phyloP scores from a whole-genome alignment of 306 rosid genomes.

The Begonia masoniana region DNA sequence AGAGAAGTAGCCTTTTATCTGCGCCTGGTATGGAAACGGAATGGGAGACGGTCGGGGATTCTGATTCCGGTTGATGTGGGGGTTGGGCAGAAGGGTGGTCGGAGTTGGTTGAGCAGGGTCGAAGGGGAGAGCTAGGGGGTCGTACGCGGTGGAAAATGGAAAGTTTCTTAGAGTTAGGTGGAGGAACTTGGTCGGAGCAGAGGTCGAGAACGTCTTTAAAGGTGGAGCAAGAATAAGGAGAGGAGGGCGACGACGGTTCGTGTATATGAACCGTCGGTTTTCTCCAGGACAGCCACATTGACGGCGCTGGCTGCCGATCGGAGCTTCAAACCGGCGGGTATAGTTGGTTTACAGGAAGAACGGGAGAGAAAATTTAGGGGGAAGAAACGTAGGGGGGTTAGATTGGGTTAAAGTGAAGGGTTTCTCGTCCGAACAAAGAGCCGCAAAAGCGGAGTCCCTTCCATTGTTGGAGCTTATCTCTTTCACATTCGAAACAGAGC shows the following conservation, averaged over 20 bases:
- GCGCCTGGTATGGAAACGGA: constrained; percentile 25
- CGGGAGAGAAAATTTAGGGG: background rate
- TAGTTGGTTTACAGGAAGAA: background rate
- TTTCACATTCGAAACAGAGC: too few relatives aligned
- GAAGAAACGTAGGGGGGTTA: background rate
- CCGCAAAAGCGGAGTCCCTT: background rate
- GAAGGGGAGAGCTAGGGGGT: background rate
- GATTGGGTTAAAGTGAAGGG: background rate
- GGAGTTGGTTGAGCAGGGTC: background rate
- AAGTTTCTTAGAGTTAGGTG: background rate
- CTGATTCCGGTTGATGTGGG: background rate
- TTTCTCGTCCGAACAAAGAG: background rate
- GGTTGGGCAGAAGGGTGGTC: background rate
- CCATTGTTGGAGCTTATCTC: background rate
- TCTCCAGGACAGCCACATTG: background rate
- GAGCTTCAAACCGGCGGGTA: background rate
- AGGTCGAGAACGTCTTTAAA: background rate
- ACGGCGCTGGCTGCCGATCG: background rate
- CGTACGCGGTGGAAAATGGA: background rate
- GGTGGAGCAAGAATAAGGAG: background rate
- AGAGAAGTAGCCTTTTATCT: constrained; percentile 23
- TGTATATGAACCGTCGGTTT: background rate
- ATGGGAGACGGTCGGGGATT: background rate
- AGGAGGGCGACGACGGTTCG: background rate
- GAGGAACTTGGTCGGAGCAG: background rate